Evolutionary conservation across 2,329 filamentous ascomycete species (phyloP).

Genomic region (Venturia carpophila): DNA sequence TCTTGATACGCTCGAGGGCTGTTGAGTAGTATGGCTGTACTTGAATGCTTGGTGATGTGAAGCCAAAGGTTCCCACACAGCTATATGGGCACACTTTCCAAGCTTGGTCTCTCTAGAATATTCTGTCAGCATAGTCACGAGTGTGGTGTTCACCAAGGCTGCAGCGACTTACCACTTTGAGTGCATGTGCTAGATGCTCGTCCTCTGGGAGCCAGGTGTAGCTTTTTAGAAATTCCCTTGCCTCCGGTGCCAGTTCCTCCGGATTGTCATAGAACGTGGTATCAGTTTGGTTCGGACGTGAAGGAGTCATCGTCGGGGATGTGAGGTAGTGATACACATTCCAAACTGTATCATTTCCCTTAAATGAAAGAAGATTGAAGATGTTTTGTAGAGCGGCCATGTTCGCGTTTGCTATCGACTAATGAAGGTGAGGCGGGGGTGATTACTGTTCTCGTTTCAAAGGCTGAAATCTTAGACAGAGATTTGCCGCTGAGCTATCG

Average conservation of each 20-base stretch:
- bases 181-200: conserved; percentile 4
- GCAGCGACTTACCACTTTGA: conserved; percentile 8
- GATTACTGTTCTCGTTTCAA: neutral
- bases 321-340: neutral
- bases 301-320: neutral
- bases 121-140: neutral
- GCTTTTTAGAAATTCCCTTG: conserved; percentile 1
- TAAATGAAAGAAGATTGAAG: neutral
- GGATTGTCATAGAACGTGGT: neutral
- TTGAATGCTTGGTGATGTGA: conserved; percentile 13
- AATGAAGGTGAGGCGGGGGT: conserved; percentile 1
- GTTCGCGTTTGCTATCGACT: neutral
- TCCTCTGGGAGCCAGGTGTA: neutral
- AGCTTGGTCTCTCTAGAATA: conserved; percentile 16
- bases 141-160: neutral
- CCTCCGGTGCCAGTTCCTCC: neutral
- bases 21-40: conserved; percentile 18
- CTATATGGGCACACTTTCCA: conserved; percentile 15
- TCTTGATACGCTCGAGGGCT: conserved; percentile 29
- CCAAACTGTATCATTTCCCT: conserved; percentile 10
- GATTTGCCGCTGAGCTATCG: neutral
- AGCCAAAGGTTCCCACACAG: conserved; percentile 15
- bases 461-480: neutral
- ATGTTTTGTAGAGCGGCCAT: neutral
- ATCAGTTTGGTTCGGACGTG: neutral